These are phyloP conservation scores for Cerioporus squamosus DNA, from an alignment of 1,284 basidiomycete species.

Conservation along the genomic window DNA sequence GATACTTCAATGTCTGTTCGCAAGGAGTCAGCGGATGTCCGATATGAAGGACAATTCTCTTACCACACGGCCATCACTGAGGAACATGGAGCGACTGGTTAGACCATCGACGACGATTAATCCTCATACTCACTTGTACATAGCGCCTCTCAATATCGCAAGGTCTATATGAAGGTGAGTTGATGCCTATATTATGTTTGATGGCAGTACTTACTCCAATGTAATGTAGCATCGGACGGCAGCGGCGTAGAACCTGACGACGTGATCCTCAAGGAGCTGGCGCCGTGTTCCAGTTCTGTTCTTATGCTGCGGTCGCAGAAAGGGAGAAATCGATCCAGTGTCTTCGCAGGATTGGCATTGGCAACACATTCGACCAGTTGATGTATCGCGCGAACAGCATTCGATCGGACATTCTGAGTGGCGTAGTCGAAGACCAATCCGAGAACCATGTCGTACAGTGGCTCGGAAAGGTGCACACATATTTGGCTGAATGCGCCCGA, in stretches of 20 bases:
- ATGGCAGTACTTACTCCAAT: conserved; percentile 71
- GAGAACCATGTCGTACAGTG: conserved; percentile 81
- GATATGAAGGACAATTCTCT: conserved; percentile 17
- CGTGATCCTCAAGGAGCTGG: conserved; percentile 84
- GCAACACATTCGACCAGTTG: conserved; percentile 88
- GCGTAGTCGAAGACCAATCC: conserved; percentile 83
- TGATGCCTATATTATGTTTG: not conserved
- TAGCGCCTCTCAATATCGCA: conserved; percentile 68
- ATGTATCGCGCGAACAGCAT: conserved; percentile 87
- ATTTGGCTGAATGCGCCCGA: conserved; percentile 74
- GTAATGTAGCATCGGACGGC: conserved; percentile 85
- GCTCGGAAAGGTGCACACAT: conserved; percentile 83
- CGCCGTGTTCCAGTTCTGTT: conserved; percentile 84
- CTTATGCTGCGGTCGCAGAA: conserved; percentile 77
- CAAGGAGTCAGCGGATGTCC: not conserved
- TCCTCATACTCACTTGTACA: conserved; percentile 64
- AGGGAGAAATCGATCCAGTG: conserved; percentile 77
- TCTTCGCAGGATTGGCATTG: conserved; percentile 79
- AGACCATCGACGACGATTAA: conserved; percentile 4
- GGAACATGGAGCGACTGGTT: not conserved
- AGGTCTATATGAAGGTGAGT: conserved; percentile 48
- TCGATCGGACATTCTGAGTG: conserved; percentile 79
- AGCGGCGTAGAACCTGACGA: conserved; percentile 72
- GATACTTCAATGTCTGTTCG: conserved; percentile 55
- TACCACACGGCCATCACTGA: conserved; percentile 67